Conservation (phyloP, 2,329 filamentous ascomycete genomes). For the Epichloe uncinata region DNA sequence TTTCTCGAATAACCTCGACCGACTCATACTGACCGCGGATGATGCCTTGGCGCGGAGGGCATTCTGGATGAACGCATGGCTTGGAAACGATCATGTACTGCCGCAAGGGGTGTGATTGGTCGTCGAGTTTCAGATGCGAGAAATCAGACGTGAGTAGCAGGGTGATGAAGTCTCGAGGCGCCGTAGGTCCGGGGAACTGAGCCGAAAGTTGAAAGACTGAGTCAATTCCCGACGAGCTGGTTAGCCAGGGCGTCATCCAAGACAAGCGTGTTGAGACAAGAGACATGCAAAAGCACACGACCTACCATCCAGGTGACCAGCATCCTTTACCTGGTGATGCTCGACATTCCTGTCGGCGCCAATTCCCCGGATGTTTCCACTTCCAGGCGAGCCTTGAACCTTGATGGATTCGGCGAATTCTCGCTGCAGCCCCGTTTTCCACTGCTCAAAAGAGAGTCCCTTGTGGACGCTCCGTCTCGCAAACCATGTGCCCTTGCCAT, state of each 20-base stretch:
- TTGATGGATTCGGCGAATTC: constrained; percentile 73
- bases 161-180: constrained; percentile 78
- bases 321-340: constrained; percentile 39
- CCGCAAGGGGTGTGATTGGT: constrained; percentile 25
- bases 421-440: constrained; percentile 60
- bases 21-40: constrained; percentile 83
- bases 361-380: constrained; percentile 70
- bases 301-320: constrained; percentile 50
- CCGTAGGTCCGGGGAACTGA: constrained; percentile 79
- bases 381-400: constrained; percentile 54
- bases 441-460: constrained; percentile 61
- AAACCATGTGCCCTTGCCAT: constrained; percentile 83
- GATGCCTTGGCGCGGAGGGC: constrained; percentile 55
- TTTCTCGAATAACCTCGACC: constrained; percentile 79
- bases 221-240: background rate
- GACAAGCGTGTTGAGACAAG: background rate
- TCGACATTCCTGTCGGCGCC: constrained; percentile 68
- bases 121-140: constrained; percentile 22
- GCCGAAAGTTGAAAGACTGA: constrained; percentile 71
- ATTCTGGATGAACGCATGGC: constrained; percentile 65
- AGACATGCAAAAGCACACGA: background rate
- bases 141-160: constrained; percentile 57
- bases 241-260: background rate
- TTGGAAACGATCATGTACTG: constrained; percentile 82
- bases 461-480: constrained; percentile 72